A percentile compares a stretch with the other conserved stretches of the same genome.
These are phyloP conservation scores for Penicillium longicatenatum DNA, from an alignment of 495 filamentous ascomycete species.

Conservation along the genomic window DNA sequence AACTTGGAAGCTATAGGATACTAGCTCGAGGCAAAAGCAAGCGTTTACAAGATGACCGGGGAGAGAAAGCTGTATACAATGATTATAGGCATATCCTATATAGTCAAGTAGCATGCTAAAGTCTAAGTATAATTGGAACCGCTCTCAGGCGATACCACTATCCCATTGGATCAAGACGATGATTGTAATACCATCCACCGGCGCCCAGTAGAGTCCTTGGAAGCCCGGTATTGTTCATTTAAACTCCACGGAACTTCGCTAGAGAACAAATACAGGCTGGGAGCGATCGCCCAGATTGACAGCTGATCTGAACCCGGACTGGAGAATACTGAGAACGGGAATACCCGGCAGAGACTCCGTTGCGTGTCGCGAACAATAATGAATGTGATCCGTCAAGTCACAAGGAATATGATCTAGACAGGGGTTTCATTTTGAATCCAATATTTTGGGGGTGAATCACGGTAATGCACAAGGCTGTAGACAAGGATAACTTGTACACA, in stretches of 20 bases:
- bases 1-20: conserved; percentile 1
- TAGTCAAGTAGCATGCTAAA: conserved; percentile 4
- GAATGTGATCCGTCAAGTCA: background rate
- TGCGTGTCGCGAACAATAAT: no score
- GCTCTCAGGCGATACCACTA: background rate
- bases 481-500: no score
- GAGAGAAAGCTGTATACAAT: conserved; percentile 1
- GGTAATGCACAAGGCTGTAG: no score
- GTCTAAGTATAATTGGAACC: conserved; percentile 1
- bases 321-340: conserved; percentile 1
- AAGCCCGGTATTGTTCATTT: background rate
- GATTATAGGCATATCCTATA: background rate
- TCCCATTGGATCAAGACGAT: conserved; percentile 3
- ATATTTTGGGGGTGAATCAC: no score
- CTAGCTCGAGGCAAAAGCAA: conserved; percentile 1
- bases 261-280: background rate
- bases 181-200: background rate
- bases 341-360: background rate
- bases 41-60: background rate
- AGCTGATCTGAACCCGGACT: background rate
- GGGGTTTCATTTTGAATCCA: background rate
- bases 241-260: background rate
- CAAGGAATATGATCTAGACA: background rate
- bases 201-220: conserved; percentile 5
- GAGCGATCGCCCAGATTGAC: background rate